Conservation (phyloP, 768 basidiomycete genomes). For the Boletus vermiculosoides region DNA sequence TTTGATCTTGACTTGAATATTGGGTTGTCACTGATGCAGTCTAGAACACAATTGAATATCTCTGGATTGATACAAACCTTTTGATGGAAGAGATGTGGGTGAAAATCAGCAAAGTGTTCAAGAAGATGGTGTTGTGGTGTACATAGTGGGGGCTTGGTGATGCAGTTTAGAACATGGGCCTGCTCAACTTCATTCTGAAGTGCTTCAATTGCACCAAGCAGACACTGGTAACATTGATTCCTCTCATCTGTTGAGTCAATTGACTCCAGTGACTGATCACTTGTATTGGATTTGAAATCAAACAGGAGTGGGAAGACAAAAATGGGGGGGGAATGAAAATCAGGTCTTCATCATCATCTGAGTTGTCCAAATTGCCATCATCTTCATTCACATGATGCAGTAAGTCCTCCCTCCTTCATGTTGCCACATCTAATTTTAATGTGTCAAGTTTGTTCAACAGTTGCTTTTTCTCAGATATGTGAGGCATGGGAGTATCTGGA, state of each 20-base stretch:
- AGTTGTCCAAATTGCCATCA: background rate
- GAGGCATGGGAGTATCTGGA: background rate
- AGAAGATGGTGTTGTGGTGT: conserved; percentile 5
- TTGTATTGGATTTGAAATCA: background rate
- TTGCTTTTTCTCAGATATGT: background rate
- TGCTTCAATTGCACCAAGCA: background rate
- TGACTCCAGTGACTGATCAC: background rate
- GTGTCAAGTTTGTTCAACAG: background rate
- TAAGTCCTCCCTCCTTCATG: background rate
- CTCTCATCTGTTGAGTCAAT: background rate
- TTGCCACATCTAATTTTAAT: background rate
- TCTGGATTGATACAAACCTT: conserved; percentile 25
- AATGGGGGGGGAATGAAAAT: background rate
- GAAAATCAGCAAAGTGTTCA: conserved; percentile 1
- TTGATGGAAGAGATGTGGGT: conserved; percentile 23
- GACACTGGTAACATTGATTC: background rate
- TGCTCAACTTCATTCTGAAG: background rate
- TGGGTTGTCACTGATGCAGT: conserved; percentile 18
- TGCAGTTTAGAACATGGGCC: background rate
- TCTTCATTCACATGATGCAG: background rate
- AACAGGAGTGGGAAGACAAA: background rate
- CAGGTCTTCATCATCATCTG: background rate
- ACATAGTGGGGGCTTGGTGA: background rate
- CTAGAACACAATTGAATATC: conserved; percentile 25
- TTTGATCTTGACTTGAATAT: conserved; percentile 23